These are phyloP conservation scores for Blastocystis hominis DNA, from an alignment of 352 stramenopile genomes.

Conservation along the genomic window DNA sequence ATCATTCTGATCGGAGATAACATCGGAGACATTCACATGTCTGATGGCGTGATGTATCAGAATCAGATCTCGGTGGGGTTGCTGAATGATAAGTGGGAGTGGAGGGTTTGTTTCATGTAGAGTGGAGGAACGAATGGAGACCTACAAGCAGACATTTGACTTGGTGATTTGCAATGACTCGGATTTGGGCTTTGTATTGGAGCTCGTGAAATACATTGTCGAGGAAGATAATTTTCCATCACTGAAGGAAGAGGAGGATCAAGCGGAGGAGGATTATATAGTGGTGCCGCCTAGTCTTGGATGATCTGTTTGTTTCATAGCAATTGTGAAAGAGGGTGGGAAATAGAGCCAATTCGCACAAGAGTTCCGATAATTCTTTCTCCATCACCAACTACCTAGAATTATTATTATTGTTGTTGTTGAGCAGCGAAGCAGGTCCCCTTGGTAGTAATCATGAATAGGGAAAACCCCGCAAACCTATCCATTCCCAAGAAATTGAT, in stretches of 20 bases:
- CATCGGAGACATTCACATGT: constrained; percentile 50
- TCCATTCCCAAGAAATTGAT: too few species aligned
- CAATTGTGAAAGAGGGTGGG: neutral
- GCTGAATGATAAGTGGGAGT: constrained; percentile 10
- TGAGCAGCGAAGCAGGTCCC: too few species aligned
- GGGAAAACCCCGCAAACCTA: too few species aligned
- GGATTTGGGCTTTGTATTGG: constrained; percentile 4
- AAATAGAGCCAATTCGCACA: neutral
- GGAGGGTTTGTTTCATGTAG: neutral
- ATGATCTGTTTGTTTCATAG: neutral
- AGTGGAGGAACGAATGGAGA: constrained; percentile 20
- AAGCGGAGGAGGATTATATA: constrained; percentile 1
- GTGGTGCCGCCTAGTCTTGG: constrained; percentile 22
- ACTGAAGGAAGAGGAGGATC: neutral
- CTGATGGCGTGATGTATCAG: constrained; percentile 11
- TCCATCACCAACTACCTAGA: too few species aligned
- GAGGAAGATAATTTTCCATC: constrained; percentile 13
- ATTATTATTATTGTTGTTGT: too few species aligned
- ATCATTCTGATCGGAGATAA: constrained; percentile 56
- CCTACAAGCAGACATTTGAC: constrained; percentile 7
- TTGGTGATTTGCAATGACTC: constrained; percentile 43
- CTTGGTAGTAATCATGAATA: too few species aligned
- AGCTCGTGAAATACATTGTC: constrained; percentile 29
- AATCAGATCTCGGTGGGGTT: constrained; percentile 43
- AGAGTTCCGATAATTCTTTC: too few species aligned